Evolutionary conservation across 2,329 filamentous ascomycete genomes (phyloP), one percentile per base, ranked within the genome.

Genomic region (Hirsutella rhossiliensis): DNA sequence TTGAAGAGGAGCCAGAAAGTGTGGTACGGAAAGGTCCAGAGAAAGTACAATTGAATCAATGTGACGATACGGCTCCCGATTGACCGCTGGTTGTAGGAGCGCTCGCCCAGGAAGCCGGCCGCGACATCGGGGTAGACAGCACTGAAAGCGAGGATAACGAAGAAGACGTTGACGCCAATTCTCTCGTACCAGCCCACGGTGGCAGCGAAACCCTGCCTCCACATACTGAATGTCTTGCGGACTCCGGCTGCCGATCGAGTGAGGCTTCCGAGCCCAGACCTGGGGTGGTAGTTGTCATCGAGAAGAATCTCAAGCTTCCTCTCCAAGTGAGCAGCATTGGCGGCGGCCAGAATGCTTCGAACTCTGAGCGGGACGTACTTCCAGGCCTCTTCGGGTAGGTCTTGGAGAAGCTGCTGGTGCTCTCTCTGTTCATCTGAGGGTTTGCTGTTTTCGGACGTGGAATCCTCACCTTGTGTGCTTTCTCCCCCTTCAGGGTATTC

Each of bases 1-100:
- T 50, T 52, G 46, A 52, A 52, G 36, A 52, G 44, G 2, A 52
- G 46, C 48, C 48, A 52, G 32, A 45, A 37, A 12, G 47, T 46
- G 38, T 46, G 48, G 27, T 43, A 48, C 5, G 48, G 48, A 32
- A 45, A 52, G 4, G 45, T 46, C 47, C 45, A 47, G 18, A 52
- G 47, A 30, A 47, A 49, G 43, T 46, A 49, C 23, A 51, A 41
- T 38, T 52, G 50, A 41, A 42, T 47, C 13, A 52, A 17, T 4
- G 47, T 51, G 15, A 48, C 47, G 43, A 52, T 48, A 8, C 50
- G 43, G 29, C 47, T 50, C 19, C 50, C 48, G n/a, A 52, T 47
- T 9, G 50, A 52, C 5, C 48, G 48, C 31, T 52, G 48, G 28
- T 52, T 52, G 37, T 52, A 52, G 9, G 50, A 52, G 5, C 48